Evolutionary conservation across 768 basidiomycete species (phyloP).

Genomic region (Sistotremastrum niveocremeum): DNA sequence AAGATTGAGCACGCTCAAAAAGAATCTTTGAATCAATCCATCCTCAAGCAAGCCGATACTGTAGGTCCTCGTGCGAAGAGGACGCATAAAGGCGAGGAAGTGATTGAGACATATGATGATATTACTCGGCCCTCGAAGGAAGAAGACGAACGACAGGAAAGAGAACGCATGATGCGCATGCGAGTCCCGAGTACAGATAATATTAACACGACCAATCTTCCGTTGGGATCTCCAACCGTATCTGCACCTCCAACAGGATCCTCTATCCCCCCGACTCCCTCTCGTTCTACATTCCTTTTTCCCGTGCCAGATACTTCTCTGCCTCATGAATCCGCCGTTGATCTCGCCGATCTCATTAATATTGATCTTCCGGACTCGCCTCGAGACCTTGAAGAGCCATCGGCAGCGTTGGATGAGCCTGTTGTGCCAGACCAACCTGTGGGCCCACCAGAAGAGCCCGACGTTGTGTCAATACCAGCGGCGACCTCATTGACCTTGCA

Average conservation of each 20-base stretch:
- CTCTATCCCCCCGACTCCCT: too few relatives aligned
- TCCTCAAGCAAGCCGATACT: constrained; percentile 45
- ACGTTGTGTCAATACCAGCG: constrained; percentile 9
- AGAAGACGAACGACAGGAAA: constrained; percentile 44
- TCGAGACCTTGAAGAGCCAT: constrained; percentile 9
- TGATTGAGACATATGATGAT: constrained; percentile 70
- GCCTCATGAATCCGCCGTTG: constrained; percentile 59
- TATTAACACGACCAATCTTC: constrained; percentile 19
- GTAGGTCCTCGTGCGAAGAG: constrained; percentile 62
- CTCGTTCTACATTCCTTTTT: background rate
- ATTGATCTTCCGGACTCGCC: constrained; percentile 43
- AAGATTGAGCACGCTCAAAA: constrained; percentile 73
- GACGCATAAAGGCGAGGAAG: constrained; percentile 86
- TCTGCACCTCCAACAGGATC: constrained; percentile 20
- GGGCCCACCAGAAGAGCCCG: constrained; percentile 2
- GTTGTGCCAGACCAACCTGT: too few relatives aligned
- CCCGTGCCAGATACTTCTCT: constrained; percentile 27
- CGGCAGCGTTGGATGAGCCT: background rate
- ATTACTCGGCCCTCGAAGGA: constrained; percentile 26
- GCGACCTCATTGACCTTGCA: constrained; percentile 25
- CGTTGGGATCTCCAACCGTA: constrained; percentile 32
- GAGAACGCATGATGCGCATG: constrained; percentile 53
- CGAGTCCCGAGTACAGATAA: constrained; percentile 24
- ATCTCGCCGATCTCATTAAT: constrained; percentile 65
- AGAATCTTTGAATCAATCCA: constrained; percentile 75